Percentiles rank a stretch among this genome's conserved stretches.
phyloP scores from a whole-genome alignment of 805 yeast genomes.

The Ogataea paradorogensis region DNA sequence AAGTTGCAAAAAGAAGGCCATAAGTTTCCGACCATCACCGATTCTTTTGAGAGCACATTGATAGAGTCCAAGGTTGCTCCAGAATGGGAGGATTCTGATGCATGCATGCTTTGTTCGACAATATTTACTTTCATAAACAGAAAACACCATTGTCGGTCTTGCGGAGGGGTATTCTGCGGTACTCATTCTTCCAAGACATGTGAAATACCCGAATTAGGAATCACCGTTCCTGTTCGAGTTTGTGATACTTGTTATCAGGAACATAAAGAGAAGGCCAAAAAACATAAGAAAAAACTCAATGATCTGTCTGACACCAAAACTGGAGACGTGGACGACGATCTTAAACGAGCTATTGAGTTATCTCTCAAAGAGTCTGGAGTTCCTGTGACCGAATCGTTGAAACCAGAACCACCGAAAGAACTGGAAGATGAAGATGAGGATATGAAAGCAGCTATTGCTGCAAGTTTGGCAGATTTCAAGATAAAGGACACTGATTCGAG shows the following conservation, averaged over 20 bases:
- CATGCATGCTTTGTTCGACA: conserved; percentile 89
- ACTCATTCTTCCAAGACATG: conserved; percentile 72
- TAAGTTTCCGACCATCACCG: conserved; percentile 56
- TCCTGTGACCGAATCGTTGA: not conserved
- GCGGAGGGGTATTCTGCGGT: conserved; percentile 93
- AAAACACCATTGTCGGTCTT: conserved; percentile 94
- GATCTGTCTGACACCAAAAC: conserved; percentile 23
- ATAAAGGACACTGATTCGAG: conserved; percentile 11
- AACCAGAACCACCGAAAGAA: conserved; percentile 7
- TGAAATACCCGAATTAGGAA: conserved; percentile 80
- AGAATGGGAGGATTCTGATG: conserved; percentile 94
- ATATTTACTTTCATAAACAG: conserved; percentile 79
- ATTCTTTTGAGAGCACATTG: conserved; percentile 43
- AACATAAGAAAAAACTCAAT: conserved; percentile 22
- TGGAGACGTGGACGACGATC: conserved; percentile 70
- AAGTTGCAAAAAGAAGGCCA: conserved; percentile 61
- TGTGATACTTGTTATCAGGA: conserved; percentile 86
- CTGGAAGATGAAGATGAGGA: conserved; percentile 77
- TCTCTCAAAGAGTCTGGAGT: conserved; percentile 58
- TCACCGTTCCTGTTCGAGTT: conserved; percentile 84
- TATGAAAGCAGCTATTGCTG: conserved; percentile 90
- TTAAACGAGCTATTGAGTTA: conserved; percentile 72
- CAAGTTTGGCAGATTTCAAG: conserved; percentile 76
- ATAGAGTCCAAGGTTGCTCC: conserved; percentile 93
- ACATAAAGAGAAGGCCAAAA: conserved; percentile 38